Evolutionary conservation across 768 basidiomycete genomes (phyloP).

Genomic region (Russula emetica): DNA sequence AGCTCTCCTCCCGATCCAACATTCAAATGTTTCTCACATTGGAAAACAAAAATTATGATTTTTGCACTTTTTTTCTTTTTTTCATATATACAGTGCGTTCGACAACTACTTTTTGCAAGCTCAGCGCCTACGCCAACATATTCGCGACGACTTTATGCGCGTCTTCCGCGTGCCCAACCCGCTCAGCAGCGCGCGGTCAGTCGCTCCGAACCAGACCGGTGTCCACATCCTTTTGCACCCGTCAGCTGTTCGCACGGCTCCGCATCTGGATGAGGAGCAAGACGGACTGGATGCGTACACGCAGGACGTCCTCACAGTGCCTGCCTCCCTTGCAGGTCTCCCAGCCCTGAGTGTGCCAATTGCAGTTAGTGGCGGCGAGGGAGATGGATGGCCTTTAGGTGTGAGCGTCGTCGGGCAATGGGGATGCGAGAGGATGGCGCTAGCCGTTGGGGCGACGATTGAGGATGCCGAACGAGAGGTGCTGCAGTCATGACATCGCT

Average conservation of each 20-base stretch:
- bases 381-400: conserved; percentile 77
- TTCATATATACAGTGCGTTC: conserved; percentile 61
- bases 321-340: conserved; percentile 85
- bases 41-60: not conserved
- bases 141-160: conserved; percentile 68
- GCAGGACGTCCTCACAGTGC: conserved; percentile 89
- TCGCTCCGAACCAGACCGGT: conserved; percentile 29
- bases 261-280: conserved; percentile 40
- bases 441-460: conserved; percentile 50
- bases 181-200: conserved; percentile 33
- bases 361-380: conserved; percentile 35
- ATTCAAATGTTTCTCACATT: too few species aligned
- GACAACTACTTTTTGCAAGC: conserved; percentile 97
- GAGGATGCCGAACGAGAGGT: conserved; percentile 30
- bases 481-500: not conserved
- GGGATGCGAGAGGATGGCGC: conserved; percentile 65
- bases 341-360: conserved; percentile 74
- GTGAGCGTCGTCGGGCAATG: conserved; percentile 83
- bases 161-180: conserved; percentile 61
- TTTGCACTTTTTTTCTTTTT: not conserved
- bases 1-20: not conserved
- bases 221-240: conserved; percentile 87
- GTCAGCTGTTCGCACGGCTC: conserved; percentile 83
- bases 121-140: conserved; percentile 65
- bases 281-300: conserved; percentile 57